Percentiles rank a stretch among this genome's conserved stretches.
These are phyloP conservation scores for Closterium sp. DNA, from an alignment of 139 green algal species.

Conservation along the genomic window DNA sequence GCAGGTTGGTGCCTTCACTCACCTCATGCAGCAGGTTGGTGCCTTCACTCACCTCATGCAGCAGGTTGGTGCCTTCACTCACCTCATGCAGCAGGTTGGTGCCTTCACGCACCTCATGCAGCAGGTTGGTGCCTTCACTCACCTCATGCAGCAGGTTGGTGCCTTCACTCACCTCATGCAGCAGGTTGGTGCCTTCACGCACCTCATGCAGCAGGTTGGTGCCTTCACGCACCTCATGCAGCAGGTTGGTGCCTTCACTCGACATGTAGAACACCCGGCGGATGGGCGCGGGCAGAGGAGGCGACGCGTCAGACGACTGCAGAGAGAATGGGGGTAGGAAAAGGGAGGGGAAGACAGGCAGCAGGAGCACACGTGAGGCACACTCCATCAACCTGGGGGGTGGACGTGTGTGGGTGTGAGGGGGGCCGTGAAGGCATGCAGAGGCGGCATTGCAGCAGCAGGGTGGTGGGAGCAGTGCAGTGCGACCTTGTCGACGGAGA, in stretches of 20 bases:
- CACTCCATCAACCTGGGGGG: too few species aligned
- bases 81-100: slow-evolving; percentile 52
- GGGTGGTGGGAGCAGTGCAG: slow-evolving; percentile 10
- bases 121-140: too few species aligned
- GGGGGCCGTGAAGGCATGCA: not conserved
- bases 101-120: slow-evolving; percentile 48
- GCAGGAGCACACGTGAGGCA: not conserved
- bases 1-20: too few species aligned
- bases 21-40: slow-evolving; percentile 52
- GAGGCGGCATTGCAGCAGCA: not conserved
- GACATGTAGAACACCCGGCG: slow-evolving; percentile 93
- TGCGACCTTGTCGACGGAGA: slow-evolving; percentile 22
- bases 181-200: too few species aligned
- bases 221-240: too few species aligned
- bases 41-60: slow-evolving; percentile 47
- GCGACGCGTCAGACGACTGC: not conserved
- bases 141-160: slow-evolving; percentile 52
- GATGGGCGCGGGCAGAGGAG: slow-evolving; percentile 74
- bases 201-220: slow-evolving; percentile 52
- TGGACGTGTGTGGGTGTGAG: not conserved
- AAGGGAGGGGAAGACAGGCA: not conserved
- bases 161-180: slow-evolving; percentile 47
- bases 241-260: slow-evolving; percentile 63
- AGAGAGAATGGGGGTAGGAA: not conserved
- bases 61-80: too few species aligned